Percentiles rank a stretch among this genome's conserved stretches.
Evolutionary conservation across 2,329 filamentous ascomycete species (phyloP).

Genomic region (Thielaviopsis punctulata): DNA sequence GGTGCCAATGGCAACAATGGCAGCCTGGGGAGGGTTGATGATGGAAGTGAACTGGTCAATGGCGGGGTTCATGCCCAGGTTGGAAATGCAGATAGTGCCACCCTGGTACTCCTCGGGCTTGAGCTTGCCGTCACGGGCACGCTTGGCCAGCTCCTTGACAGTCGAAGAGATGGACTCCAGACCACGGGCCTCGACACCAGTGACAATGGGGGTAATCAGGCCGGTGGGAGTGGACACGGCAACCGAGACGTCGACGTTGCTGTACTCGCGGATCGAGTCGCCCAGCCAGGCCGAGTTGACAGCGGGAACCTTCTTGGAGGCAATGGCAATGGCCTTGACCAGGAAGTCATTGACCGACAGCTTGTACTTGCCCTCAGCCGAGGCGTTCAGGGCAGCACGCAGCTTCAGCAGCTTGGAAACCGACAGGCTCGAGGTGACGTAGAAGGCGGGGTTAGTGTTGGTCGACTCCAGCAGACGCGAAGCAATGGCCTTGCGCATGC

Average conservation of each 20-base stretch:
- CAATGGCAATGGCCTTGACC: conserved; percentile 83
- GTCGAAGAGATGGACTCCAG: conserved; percentile 73
- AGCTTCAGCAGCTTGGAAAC: conserved; percentile 94
- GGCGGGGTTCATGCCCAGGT: conserved; percentile 99
- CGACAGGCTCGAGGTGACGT: conserved; percentile 77
- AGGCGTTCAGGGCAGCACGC: conserved; percentile 77
- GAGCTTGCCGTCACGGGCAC: conserved; percentile 89
- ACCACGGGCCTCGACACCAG: conserved; percentile 69
- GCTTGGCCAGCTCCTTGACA: conserved; percentile 95
- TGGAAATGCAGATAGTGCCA: conserved; percentile 96
- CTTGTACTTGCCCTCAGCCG: conserved; percentile 87
- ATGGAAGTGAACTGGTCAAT: conserved; percentile 95
- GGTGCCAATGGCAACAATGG: conserved; percentile 86
- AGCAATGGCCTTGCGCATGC: conserved; percentile 98
- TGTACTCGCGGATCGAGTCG: conserved; percentile 83
- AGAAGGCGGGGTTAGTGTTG: conserved; percentile 95
- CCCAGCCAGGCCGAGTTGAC: conserved; percentile 94
- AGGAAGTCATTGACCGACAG: conserved; percentile 99
- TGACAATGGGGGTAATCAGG: conserved; percentile 95
- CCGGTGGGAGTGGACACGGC: conserved; percentile 85
- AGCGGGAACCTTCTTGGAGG: conserved; percentile 81
- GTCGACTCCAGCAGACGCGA: conserved; percentile 75
- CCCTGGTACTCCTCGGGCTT: conserved; percentile 99
- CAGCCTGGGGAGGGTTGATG: conserved; percentile 96
- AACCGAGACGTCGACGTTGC: conserved; percentile 84